A percentile compares a stretch with the other conserved stretches of the same genome.
Evolutionary conservation across 306 rosid genomes (phyloP).

Genomic region (Betula pendula): DNA sequence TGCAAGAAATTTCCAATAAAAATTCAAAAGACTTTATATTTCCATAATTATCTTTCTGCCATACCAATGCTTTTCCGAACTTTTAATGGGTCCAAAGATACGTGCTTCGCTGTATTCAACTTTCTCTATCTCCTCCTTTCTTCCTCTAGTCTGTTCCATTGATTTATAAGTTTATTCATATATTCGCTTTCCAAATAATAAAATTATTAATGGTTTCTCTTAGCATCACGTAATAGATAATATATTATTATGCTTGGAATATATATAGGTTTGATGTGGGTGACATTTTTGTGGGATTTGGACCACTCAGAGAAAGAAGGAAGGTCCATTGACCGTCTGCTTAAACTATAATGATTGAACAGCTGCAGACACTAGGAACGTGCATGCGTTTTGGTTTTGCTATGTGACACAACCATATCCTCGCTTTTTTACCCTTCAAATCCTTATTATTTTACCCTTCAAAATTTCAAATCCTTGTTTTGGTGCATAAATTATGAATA

Average conservation of each 20-base stretch:
- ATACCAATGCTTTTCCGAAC: slow-evolving; percentile 25
- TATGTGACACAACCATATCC: neutral
- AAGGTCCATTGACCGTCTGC: slow-evolving; percentile 19
- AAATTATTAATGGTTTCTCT: slow-evolving; percentile 7
- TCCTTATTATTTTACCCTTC: too few species aligned
- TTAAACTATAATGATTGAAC: neutral
- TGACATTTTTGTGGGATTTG: slow-evolving; percentile 30
- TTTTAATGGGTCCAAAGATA: slow-evolving; percentile 42
- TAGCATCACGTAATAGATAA: neutral
- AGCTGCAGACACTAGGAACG: neutral
- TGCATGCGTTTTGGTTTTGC: slow-evolving; percentile 18
- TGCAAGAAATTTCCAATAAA: slow-evolving; percentile 17
- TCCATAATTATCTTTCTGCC: slow-evolving; percentile 19
- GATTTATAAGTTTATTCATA: slow-evolving; percentile 11
- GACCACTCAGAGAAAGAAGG: slow-evolving; percentile 25
- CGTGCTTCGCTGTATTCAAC: slow-evolving; percentile 46
- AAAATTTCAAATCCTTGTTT: too few species aligned
- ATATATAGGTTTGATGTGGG: slow-evolving; percentile 6
- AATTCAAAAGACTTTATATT: neutral
- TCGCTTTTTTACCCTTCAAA: too few species aligned
- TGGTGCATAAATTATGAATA: too few species aligned
- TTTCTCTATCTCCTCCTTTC: slow-evolving; percentile 13
- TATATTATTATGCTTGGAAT: slow-evolving; percentile 17
- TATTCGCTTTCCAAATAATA: slow-evolving; percentile 29
- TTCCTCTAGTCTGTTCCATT: slow-evolving; percentile 20